Conservation (phyloP, 2,329 filamentous ascomycete species). For the Purpureocillium lavendulum region DNA sequence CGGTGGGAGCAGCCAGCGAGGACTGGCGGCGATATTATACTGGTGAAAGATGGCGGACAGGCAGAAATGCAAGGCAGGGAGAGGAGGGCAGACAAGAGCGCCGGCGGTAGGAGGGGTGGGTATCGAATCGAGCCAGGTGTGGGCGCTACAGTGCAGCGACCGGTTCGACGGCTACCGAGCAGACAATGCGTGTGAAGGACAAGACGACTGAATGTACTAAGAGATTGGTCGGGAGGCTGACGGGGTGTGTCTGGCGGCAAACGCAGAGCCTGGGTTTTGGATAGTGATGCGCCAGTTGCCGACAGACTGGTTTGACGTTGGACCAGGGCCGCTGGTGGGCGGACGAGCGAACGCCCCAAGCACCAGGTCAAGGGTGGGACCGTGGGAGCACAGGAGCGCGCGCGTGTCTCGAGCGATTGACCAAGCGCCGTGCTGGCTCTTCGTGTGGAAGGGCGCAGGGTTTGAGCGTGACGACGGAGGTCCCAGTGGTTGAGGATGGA, state of each 20-base stretch:
- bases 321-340: conserved; percentile 6
- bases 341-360: background rate
- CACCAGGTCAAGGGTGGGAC: background rate
- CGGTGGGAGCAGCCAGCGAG: conserved; percentile 1
- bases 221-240: conserved; percentile 4
- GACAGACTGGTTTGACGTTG: conserved; percentile 11
- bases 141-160: background rate
- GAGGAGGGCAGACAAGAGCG: conserved; percentile 5
- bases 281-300: conserved; percentile 13
- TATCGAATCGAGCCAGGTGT: conserved; percentile 1
- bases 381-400: too few species aligned
- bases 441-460: background rate
- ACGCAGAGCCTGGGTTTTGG: conserved; percentile 10
- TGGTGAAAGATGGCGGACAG: background rate
- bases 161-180: background rate
- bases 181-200: background rate
- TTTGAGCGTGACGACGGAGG: conserved; percentile 3
- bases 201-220: conserved; percentile 4
- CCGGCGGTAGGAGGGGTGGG: conserved; percentile 5
- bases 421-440: conserved; percentile 1
- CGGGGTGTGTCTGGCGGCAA: conserved; percentile 13
- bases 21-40: conserved; percentile 3
- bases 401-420: background rate
- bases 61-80: conserved; percentile 1
- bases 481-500: background rate